These are phyloP conservation scores for Microsporum audouinii DNA, from an alignment of 2,329 filamentous ascomycete species.

Conservation along the genomic window DNA sequence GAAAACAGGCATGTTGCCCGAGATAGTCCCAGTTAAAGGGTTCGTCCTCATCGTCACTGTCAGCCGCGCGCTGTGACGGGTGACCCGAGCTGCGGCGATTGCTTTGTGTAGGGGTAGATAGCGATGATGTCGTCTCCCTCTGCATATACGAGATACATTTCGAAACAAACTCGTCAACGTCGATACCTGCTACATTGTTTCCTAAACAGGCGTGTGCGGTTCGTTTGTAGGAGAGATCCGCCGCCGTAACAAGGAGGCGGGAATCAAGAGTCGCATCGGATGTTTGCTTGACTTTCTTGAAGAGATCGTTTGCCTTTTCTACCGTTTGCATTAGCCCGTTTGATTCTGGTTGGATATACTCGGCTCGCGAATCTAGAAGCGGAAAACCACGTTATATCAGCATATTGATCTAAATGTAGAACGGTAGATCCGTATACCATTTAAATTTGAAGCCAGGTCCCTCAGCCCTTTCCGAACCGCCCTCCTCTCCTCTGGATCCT, in stretches of 20 bases:
- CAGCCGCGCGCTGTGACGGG: slow-evolving; percentile 33
- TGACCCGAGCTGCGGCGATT: slow-evolving; percentile 18
- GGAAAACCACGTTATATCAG: neutral
- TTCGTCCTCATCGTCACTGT: slow-evolving; percentile 54
- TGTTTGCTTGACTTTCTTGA: slow-evolving; percentile 67
- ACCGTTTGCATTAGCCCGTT: slow-evolving; percentile 56
- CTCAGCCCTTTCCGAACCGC: slow-evolving; percentile 57
- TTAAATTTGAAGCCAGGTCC: slow-evolving; percentile 46
- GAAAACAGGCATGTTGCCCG: slow-evolving; percentile 64
- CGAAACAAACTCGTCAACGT: slow-evolving; percentile 82
- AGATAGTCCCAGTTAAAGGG: slow-evolving; percentile 77
- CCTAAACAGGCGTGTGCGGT: slow-evolving; percentile 63
- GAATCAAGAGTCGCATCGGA: slow-evolving; percentile 85
- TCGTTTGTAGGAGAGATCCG: slow-evolving; percentile 70
- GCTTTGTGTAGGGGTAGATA: neutral
- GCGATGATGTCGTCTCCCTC: slow-evolving; percentile 46
- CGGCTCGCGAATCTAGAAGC: slow-evolving; percentile 54
- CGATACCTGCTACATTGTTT: slow-evolving; percentile 60
- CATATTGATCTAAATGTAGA: neutral
- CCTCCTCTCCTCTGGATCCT: slow-evolving; percentile 59
- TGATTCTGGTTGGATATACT: slow-evolving; percentile 57
- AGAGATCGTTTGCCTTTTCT: slow-evolving; percentile 52
- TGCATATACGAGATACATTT: slow-evolving; percentile 86
- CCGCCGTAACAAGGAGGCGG: slow-evolving; percentile 66
- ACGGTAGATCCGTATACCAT: slow-evolving; percentile 34